Percentiles rank a stretch among this genome's conserved stretches.
Conservation (phyloP, 305 asterid species). For the Fraxinus sp. region DNA sequence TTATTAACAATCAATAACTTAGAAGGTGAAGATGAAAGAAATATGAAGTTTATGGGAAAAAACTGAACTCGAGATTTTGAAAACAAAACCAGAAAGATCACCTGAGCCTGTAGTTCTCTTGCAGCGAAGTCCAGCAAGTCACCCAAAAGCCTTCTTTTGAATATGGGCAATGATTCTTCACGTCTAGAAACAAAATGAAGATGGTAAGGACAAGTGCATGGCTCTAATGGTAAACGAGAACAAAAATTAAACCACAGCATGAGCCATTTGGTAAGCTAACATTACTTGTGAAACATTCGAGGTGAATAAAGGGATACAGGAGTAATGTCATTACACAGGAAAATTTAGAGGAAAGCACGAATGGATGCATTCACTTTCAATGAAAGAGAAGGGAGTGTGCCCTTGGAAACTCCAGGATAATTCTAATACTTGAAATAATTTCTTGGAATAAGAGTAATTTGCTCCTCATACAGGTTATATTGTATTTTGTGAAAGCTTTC, state of each 20-base stretch:
- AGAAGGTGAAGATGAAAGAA: slow-evolving; percentile 17
- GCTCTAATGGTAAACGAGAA: background rate
- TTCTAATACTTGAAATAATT: background rate
- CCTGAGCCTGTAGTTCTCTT: slow-evolving; percentile 95
- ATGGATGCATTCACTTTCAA: background rate
- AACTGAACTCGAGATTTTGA: background rate
- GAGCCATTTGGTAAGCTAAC: background rate
- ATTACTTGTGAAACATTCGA: background rate
- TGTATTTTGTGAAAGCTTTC: background rate
- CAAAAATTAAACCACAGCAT: slow-evolving; percentile 7
- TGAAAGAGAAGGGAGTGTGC: background rate
- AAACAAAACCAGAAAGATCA: slow-evolving; percentile 34
- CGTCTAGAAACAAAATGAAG: slow-evolving; percentile 51
- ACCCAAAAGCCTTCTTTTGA: slow-evolving; percentile 93
- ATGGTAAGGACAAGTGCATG: background rate
- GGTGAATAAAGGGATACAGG: background rate
- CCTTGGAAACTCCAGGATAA: background rate
- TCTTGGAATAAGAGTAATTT: background rate
- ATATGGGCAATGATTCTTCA: slow-evolving; percentile 89
- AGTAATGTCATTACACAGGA: background rate
- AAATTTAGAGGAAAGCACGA: background rate
- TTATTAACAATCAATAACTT: background rate
- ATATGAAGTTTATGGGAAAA: slow-evolving; percentile 13
- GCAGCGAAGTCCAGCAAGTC: slow-evolving; percentile 95
- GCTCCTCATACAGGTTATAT: background rate